Percentiles rank a stretch among this genome's conserved stretches.
Conservation (phyloP, 805 yeast species). For the Saccharomycopsis vini region DNA sequence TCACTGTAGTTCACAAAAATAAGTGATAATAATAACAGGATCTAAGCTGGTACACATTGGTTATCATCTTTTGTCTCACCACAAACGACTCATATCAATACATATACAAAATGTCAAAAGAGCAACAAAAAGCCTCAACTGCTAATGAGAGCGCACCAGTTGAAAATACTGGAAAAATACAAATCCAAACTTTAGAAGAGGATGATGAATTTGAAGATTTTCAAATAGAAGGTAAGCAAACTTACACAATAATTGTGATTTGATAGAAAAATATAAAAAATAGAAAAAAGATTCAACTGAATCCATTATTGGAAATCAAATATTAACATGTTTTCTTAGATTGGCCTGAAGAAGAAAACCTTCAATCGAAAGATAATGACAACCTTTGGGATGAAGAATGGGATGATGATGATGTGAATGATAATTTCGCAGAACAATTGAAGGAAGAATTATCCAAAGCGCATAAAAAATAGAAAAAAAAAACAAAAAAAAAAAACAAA, state of each 20-base stretch:
- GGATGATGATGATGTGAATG: constrained; percentile 94
- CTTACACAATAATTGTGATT: constrained; percentile 6
- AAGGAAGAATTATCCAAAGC: constrained; percentile 39
- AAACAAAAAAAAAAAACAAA: too few relatives aligned
- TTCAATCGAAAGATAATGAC: constrained; percentile 39
- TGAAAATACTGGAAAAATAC: constrained; percentile 9
- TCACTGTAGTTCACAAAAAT: too few relatives aligned
- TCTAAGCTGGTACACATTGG: too few relatives aligned
- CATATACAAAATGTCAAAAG: constrained; percentile 14
- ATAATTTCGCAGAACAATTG: constrained; percentile 71
- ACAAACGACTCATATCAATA: too few relatives aligned
- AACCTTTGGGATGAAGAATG: constrained; percentile 94
- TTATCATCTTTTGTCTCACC: too few relatives aligned
- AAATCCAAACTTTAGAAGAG: constrained; percentile 72
- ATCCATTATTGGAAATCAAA: neutral
- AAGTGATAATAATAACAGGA: too few relatives aligned
- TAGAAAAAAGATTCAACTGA: neutral
- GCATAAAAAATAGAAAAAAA: too few relatives aligned
- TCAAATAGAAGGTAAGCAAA: constrained; percentile 62
- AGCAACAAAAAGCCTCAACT: constrained; percentile 5
- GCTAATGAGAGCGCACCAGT: neutral
- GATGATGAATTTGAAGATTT: constrained; percentile 97
- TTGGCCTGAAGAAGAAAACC: constrained; percentile 57
- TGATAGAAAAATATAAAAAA: too few relatives aligned
- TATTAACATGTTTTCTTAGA: constrained; percentile 27